Evolutionary conservation across 257 asterid genomes (phyloP), one percentile per base, ranked within the genome.

Genomic region (Solanum sejunctum): DNA sequence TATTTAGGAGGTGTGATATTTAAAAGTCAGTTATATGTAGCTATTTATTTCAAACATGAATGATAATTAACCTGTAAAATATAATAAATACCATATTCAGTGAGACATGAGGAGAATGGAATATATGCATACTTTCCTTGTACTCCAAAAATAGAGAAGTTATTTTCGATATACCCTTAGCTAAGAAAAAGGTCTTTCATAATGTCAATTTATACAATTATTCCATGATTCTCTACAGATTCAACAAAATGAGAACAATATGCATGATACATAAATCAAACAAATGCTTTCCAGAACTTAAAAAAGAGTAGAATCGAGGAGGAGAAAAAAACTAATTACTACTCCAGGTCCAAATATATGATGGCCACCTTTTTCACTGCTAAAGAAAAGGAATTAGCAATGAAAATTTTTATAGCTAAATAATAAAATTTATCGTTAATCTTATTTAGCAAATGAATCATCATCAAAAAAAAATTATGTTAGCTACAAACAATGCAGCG

Each of bases 381-480:
- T 13, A 28, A 63, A 63, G 6, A 5, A 51, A 6, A 12, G 20
- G 71, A 64, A 64, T 12, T 64, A 64, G 43, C 41, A 13, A 26
- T 2, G 1, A 16, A 13, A 66, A 66, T 13, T 13, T 64, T 7
- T 0, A 11, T 66, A 66, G 10, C 72, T 66, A 28, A 66, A 28
- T 6, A 66, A 28, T 12, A 66, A 28, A 4, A 28, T 66, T 8
- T 8, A 12, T 13, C 72, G 1, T 13, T 26, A 13, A 64, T 64
- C 71, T 26, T 64, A 28, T 64, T 26, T 28, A 64, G n/a, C 45
- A 3, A 3, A 64, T 0, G 5, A 2, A 13, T 64, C 7, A 64
- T 64, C 12, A 64, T 1, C 1, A 28, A 26, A 49, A 2, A 54
- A 8, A 8, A 3, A 64, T 13, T 1, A 0, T 0, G 15, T 28